Evolutionary conservation across 1,284 basidiomycete genomes (phyloP), one percentile per base, ranked within the genome.

Genomic region (Caloboletus inedulis): DNA sequence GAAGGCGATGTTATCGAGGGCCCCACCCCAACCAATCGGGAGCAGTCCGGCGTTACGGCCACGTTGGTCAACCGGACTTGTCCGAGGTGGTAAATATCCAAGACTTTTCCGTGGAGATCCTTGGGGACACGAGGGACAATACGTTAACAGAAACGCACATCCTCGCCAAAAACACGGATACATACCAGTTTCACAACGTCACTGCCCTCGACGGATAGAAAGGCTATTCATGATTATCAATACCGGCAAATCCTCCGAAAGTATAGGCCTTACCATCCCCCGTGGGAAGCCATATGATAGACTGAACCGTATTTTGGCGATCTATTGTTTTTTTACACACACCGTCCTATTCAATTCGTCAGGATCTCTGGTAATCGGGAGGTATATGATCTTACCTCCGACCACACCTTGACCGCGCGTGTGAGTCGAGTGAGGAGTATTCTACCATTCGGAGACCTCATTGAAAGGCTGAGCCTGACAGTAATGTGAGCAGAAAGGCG

Each of bases 331-430:
- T 81, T 59, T 75, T 79, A 62, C 85, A 88, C 43, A 87, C 82
- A 54, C 87, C 86, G 50, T 87, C 82, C 86, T 89, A 58, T 45
- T 36, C 42, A 33, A 51, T 54, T 40, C 44, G 42, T 62, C 51
- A 62, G 45, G 43, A 36, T 43, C 19, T 25, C 47, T 45, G 44
- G 56, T 36, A 49, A 48, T 40, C 29, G 8, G 35, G 43, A 51
- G 19, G 47, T 45, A 47, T 66, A 77, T 49, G 52, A 49, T 49
- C 62, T 33, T 58, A 86, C 85, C 72, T 83, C 79, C 9, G 80
- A 82, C 88, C 88, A 91, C 44, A 91, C 73, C 68, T 89, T 90
- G 56, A 91, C 77, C n/a, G 80, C 81, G 54, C 83, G 78, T 50
- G 73, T 75, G 55, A 87, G 77, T 65, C 86, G 87, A 12, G 87